Percentiles rank a stretch among this genome's conserved stretches.
Evolutionary conservation across 441 rosid species (phyloP).

Genomic region (Raphanus hybrid): DNA sequence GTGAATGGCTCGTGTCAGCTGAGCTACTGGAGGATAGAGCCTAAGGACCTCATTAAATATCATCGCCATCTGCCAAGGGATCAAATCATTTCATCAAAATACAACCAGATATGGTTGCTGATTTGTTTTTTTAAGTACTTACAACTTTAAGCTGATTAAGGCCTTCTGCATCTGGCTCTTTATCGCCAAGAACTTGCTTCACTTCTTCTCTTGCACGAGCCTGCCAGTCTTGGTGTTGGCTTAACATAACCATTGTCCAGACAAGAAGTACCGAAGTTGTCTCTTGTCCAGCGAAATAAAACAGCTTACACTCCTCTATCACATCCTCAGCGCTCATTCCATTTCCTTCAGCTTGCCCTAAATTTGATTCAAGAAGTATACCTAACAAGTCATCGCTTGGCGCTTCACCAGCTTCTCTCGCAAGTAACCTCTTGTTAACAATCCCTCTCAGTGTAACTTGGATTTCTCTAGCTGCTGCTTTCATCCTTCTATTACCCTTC

Average conservation of each 20-base stretch:
- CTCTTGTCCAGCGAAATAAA: not conserved
- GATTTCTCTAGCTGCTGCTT: conserved; percentile 22
- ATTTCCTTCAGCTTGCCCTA: not conserved
- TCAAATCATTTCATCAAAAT: no score
- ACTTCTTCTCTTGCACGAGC: conserved; percentile 47
- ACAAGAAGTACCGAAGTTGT: not conserved
- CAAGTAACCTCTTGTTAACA: conserved; percentile 31
- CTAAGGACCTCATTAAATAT: conserved; percentile 49
- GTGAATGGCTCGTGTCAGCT: conserved; percentile 12
- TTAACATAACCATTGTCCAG: not conserved
- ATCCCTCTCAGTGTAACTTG: conserved; percentile 35
- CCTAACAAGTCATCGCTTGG: not conserved
- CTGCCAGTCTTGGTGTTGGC: conserved; percentile 41
- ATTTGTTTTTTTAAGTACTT: conserved; percentile 18
- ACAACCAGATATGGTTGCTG: no score
- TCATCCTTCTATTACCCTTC: conserved; percentile 36
- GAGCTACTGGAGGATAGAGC: conserved; percentile 43
- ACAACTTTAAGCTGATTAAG: conserved; percentile 45
- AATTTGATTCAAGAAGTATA: not conserved
- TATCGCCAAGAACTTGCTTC: conserved; percentile 36
- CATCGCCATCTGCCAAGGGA: conserved; percentile 38
- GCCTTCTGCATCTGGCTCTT: conserved; percentile 37
- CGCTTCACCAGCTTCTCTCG: not conserved
- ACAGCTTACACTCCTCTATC: not conserved
- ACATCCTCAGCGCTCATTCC: not conserved